Evolutionary conservation across 345 rosid species (phyloP), one percentile per base, ranked within the genome.

Genomic region (Gossypium raimondii): DNA sequence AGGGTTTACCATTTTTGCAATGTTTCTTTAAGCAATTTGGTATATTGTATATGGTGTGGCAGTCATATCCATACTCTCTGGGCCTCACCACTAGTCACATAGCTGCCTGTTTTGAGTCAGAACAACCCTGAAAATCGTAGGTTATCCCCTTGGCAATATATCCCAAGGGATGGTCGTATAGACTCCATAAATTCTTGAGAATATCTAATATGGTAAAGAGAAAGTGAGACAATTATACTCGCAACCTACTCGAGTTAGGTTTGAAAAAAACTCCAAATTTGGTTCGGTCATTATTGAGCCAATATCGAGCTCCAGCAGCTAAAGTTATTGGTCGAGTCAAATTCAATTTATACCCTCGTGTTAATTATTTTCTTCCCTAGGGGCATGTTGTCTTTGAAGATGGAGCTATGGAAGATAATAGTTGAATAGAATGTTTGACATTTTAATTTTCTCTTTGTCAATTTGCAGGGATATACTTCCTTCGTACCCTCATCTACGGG

Each of bases 401-500:
- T 51, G 47, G 7, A 70, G 51, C 8, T 16, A 47, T 67, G n/a
- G 2, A 67, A 52, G 12, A 51, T 70, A 10, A 11, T 52, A 52
- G n/a, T 52, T 52, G 5, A 47, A 70, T 52, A 17, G 47, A 10
- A 29, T 52, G 18, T 59, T 60, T 44, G 29, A 60, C 48, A 65
- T 63, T 72, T 50, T 58, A 58, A 64, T 59, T 66, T 62, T 72
- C 27, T 58, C 70, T 82, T 77, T 66, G 43, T 75, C 9, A 48
- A 70, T 72, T 81, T 87, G 86, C 92, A 92, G 98, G 84, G 98
- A 94, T 87, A 79, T 92, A 73, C 97, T 94, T 76, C 95, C 98
- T 79, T 82, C 71, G 11, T 81, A 83, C 83, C 97, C 95, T 75
- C 85, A 81, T 75, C 89, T 94, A 75, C 97, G 97, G 43, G 89